These are phyloP conservation scores for Acanthamoeba lenticulata DNA, from an alignment of 208 protist genomes.

Conservation along the genomic window DNA sequence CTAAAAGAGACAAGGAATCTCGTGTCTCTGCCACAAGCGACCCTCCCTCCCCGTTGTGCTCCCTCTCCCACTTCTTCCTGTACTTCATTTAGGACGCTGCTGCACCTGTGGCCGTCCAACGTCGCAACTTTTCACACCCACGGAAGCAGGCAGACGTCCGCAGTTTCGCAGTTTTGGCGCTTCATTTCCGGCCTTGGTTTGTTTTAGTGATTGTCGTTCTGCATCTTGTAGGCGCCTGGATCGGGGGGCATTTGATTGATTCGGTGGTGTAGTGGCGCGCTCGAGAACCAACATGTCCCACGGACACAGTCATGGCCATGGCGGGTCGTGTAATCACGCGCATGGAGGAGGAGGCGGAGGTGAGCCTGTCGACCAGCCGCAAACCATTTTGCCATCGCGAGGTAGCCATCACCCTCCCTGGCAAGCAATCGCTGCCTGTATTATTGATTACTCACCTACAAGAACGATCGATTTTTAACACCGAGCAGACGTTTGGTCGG, in stretches of 20 bases:
- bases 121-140: too few relatives aligned
- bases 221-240: neutral
- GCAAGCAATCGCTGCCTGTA: neutral
- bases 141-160: neutral
- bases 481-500: neutral
- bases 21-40: too few relatives aligned
- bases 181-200: neutral
- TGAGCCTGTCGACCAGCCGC: neutral
- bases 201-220: neutral
- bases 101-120: too few relatives aligned
- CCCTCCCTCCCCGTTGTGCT: neutral
- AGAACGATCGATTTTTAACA: neutral
- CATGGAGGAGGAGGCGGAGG: neutral
- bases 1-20: neutral
- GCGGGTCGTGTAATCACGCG: constrained; percentile 7
- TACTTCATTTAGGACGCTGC: too few relatives aligned
- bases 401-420: neutral
- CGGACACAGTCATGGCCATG: constrained; percentile 1
- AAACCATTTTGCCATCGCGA: neutral
- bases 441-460: neutral
- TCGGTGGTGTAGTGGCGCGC: neutral
- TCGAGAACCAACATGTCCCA: neutral
- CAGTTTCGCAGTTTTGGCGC: neutral
- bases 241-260: neutral
- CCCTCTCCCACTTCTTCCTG: neutral